Percentiles rank a stretch among this genome's conserved stretches.
phyloP scores from a whole-genome alignment of 805 yeast genomes.

The Pichia manshurica region DNA sequence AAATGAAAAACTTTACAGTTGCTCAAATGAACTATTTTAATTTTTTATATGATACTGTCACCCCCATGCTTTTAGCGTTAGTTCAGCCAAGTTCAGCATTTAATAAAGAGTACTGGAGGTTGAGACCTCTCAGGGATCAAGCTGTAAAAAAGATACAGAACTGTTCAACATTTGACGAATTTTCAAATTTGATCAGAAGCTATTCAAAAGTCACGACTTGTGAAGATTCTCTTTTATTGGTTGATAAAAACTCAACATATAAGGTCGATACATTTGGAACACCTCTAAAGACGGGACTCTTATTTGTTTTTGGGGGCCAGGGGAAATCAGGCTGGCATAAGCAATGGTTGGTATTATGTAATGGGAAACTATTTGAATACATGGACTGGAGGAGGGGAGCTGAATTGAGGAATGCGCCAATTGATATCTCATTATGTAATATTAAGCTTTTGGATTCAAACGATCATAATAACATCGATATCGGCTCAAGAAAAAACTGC shows the following conservation, averaged over 20 bases:
- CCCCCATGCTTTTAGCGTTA: constrained; percentile 16
- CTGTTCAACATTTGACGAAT: constrained; percentile 19
- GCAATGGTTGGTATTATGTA: constrained; percentile 72
- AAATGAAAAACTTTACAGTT: constrained; percentile 27
- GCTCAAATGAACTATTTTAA: constrained; percentile 29
- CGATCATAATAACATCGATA: constrained; percentile 33
- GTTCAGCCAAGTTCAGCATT: constrained; percentile 1
- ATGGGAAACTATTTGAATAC: constrained; percentile 65
- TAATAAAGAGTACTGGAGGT: constrained; percentile 7
- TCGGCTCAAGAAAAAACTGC: constrained; percentile 50
- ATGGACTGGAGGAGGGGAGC: constrained; percentile 75
- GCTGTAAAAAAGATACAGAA: constrained; percentile 18
- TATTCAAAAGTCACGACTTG: not conserved
- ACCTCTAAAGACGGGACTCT: constrained; percentile 37
- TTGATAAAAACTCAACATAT: constrained; percentile 6
- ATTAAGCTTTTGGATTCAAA: constrained; percentile 39
- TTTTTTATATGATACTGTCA: constrained; percentile 25
- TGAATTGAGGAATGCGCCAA: constrained; percentile 56
- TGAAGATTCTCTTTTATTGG: not conserved
- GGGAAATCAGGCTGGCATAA: constrained; percentile 78
- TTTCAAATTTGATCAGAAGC: constrained; percentile 39
- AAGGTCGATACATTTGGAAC: not conserved
- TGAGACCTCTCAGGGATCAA: constrained; percentile 18
- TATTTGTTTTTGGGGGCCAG: constrained; percentile 55
- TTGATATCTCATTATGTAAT: constrained; percentile 64